Percentiles rank a stretch among this genome's conserved stretches.
These are phyloP conservation scores for Larix kaempferi DNA, from an alignment of 75 land plant genomes.

Conservation along the genomic window DNA sequence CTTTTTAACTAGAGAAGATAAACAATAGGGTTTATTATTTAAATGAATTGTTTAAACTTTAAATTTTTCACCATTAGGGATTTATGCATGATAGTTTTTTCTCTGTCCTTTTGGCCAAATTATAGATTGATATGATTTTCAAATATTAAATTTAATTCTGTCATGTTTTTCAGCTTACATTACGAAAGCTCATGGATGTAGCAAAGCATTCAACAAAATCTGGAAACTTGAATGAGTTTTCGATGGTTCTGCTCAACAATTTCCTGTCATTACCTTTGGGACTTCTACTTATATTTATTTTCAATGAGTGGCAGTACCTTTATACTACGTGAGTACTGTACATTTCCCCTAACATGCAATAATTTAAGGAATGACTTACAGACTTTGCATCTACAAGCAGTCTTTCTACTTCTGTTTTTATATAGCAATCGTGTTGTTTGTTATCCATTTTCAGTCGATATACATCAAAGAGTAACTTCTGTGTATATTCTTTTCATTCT, in stretches of 20 bases:
- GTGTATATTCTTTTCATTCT: neutral
- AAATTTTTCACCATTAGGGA: neutral
- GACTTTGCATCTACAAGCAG: constrained; percentile 4
- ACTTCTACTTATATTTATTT: constrained; percentile 26
- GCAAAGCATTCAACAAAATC: constrained; percentile 49
- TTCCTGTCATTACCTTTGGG: constrained; percentile 47
- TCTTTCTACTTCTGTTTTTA: neutral
- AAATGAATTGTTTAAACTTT: neutral
- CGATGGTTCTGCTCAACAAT: constrained; percentile 58
- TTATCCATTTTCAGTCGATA: neutral
- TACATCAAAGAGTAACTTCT: neutral
- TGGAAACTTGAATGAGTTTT: constrained; percentile 47
- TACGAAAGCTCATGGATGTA: constrained; percentile 51
- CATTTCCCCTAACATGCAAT: neutral
- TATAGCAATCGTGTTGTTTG: neutral
- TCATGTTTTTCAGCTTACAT: constrained; percentile 28
- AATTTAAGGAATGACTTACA: neutral
- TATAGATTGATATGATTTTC: no score
- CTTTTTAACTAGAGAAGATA: neutral
- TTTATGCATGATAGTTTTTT: neutral
- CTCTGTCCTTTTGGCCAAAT: neutral
- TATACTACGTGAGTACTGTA: constrained; percentile 18
- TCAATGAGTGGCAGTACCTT: constrained; percentile 26
- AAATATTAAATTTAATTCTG: neutral
- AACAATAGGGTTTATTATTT: neutral